Evolutionary conservation across 139 green algal genomes (phyloP).

Genomic region (Limnomonas spitsbergensis): DNA sequence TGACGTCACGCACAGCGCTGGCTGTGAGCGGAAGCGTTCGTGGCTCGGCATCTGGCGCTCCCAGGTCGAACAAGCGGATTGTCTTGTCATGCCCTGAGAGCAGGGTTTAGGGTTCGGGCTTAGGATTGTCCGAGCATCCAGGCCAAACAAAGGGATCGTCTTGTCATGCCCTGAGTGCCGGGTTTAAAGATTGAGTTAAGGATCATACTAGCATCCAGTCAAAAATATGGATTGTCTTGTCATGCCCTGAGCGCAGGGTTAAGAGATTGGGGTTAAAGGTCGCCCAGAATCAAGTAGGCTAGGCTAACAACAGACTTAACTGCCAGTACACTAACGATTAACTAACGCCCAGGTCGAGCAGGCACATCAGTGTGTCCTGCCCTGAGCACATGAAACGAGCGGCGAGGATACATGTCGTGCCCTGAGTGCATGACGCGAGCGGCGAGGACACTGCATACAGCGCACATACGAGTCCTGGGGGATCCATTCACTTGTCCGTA

Average conservation of each 20-base stretch:
- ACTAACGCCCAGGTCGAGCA: constrained; percentile 92
- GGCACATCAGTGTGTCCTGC: constrained; percentile 82
- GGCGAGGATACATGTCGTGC: no score
- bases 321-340: no score
- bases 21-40: constrained; percentile 29
- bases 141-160: constrained; percentile 87
- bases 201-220: constrained; percentile 69
- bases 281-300: no score
- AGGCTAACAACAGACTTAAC: no score
- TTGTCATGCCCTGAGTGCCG: constrained; percentile 73
- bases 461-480: no score
- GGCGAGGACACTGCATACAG: no score
- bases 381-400: constrained; percentile 33
- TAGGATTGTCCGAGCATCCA: no score
- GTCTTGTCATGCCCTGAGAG: constrained; percentile 79
- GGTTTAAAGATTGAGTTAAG: no score
- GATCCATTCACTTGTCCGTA: no score
- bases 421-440: constrained; percentile 54
- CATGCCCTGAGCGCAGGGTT: constrained; percentile 48
- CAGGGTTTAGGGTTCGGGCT: background rate
- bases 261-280: no score
- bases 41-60: constrained; percentile 64
- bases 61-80: constrained; percentile 89
- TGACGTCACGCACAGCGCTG: constrained; percentile 57
- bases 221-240: constrained; percentile 91